A percentile compares a stretch with the other conserved stretches of the same genome.
Conservation (phyloP, 257 asterid genomes). For the Cinchona pubescens region DNA sequence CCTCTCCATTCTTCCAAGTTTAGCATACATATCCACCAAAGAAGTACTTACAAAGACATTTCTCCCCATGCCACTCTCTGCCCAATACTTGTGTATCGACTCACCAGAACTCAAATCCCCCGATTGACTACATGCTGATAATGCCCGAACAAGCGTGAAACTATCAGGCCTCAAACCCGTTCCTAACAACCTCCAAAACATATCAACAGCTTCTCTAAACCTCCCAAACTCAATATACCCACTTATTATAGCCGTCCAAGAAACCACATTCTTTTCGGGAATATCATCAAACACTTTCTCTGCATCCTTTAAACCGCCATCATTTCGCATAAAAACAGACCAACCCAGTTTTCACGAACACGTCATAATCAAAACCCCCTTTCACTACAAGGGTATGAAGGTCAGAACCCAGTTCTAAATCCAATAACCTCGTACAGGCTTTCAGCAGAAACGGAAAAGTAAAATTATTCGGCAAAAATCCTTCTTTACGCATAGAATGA, state of each 20-base stretch:
- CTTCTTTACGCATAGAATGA: slow-evolving; percentile 26
- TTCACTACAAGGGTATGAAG: slow-evolving; percentile 34
- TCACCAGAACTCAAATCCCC: slow-evolving; percentile 39
- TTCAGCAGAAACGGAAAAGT: slow-evolving; percentile 41
- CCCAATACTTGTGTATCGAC: slow-evolving; percentile 31
- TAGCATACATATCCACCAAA: slow-evolving; percentile 43
- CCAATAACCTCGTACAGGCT: slow-evolving; percentile 26
- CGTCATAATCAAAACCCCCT: slow-evolving; percentile 34
- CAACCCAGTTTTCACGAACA: slow-evolving; percentile 43
- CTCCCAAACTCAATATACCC: slow-evolving; percentile 35
- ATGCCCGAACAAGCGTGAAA: slow-evolving; percentile 35
- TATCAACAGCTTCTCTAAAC: slow-evolving; percentile 31
- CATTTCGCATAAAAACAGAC: slow-evolving; percentile 31
- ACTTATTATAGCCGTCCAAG: slow-evolving; percentile 44
- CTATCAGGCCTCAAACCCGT: slow-evolving; percentile 43
- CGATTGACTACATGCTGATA: slow-evolving; percentile 32
- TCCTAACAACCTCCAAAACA: slow-evolving; percentile 31
- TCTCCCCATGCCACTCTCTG: slow-evolving; percentile 32
- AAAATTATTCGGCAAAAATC: slow-evolving; percentile 32
- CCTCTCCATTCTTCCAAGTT: slow-evolving; percentile 39
- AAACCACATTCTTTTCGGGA: slow-evolving; percentile 38
- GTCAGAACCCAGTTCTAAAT: slow-evolving; percentile 27
- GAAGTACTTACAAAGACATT: slow-evolving; percentile 41
- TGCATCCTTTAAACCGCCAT: slow-evolving; percentile 28
- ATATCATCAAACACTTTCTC: slow-evolving; percentile 38